Evolutionary conservation across 2,329 filamentous ascomycete genomes (phyloP), one percentile per base, ranked within the genome.

Genomic region (Periconia sp.): DNA sequence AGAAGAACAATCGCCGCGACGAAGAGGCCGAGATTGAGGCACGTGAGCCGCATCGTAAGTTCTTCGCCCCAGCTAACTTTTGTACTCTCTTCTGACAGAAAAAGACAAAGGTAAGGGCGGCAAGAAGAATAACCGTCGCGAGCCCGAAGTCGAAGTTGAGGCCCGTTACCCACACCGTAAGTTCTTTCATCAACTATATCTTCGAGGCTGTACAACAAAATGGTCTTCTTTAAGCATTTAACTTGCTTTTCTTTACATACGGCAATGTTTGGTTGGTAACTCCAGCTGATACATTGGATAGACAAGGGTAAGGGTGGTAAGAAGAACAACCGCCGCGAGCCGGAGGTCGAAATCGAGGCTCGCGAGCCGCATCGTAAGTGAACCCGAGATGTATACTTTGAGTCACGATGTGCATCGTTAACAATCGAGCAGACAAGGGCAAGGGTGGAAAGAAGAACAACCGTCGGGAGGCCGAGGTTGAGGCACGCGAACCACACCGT

Each of bases 71-170:
- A n/a, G n/a, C n/a, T n/a, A n/a, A n/a, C n/a, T n/a, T n/a, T n/a
- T n/a, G n/a, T n/a, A n/a, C n/a, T n/a, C n/a, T n/a, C n/a, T n/a
- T n/a, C n/a, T n/a, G n/a, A n/a, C n/a, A n/a, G n/a, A n/a, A n/a
- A n/a, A n/a, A n/a, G 18, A 17, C 4, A 34, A 11, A 18, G 36
- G 39, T 17, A 49, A 49, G 28, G 48, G 45, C 12, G 46, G 46
- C 31, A 46, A 50, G 39, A 36, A 32, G 18, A 38, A 37, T 38
- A 36, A 31, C 7, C 16, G 19, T 9, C 33, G 40, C 7, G 36
- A 43, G n/a, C 40, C 21, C 13, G 36, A 32, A 17, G 13, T 33
- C 21, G 34, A 35, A 5, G 12, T 43, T 17, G 40, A 43, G 13
- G 25, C 40, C 6, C 29, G 40, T 19, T 26, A 37, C 10, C 40